Evolutionary conservation across 2,329 filamentous ascomycete species (phyloP).

Genomic region (Rutstroemia sp.): DNA sequence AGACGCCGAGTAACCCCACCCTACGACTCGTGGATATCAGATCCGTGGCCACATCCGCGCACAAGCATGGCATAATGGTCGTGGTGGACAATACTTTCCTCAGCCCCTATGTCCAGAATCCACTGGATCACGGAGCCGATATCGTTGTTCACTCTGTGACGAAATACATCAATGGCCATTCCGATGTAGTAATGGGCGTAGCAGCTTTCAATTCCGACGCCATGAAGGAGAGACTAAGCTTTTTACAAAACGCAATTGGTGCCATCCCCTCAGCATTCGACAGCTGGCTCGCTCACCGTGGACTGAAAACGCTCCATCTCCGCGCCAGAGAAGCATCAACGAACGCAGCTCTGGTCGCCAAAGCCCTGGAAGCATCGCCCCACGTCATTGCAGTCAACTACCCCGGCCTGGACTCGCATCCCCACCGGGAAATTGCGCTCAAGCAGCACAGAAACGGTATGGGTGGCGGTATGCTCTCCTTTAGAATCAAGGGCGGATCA

Average conservation of each 20-base stretch:
- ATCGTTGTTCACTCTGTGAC: conserved; percentile 96
- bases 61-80: conserved; percentile 81
- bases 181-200: conserved; percentile 95
- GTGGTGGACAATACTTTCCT: conserved; percentile 99
- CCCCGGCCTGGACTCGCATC: conserved; percentile 81
- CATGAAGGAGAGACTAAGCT: conserved; percentile 69
- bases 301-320: conserved; percentile 92
- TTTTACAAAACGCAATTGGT: conserved; percentile 96
- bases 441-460: conserved; percentile 92
- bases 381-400: conserved; percentile 91
- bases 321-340: conserved; percentile 76
- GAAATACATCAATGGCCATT: conserved; percentile 98
- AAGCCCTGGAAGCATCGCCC: conserved; percentile 68
- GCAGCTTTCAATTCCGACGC: conserved; percentile 87
- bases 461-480: conserved; percentile 95
- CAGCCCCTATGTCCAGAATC: conserved; percentile 94
- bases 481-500: conserved; percentile 84
- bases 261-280: conserved; percentile 93
- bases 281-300: conserved; percentile 95
- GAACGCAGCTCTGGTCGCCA: conserved; percentile 74
- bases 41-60: conserved; percentile 73
- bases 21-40: conserved; percentile 88
- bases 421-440: conserved; percentile 73
- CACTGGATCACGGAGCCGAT: conserved; percentile 88
- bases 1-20: conserved; percentile 91